phyloP scores from a whole-genome alignment of 345 rosid genomes.

The Moricandia arvensis region DNA sequence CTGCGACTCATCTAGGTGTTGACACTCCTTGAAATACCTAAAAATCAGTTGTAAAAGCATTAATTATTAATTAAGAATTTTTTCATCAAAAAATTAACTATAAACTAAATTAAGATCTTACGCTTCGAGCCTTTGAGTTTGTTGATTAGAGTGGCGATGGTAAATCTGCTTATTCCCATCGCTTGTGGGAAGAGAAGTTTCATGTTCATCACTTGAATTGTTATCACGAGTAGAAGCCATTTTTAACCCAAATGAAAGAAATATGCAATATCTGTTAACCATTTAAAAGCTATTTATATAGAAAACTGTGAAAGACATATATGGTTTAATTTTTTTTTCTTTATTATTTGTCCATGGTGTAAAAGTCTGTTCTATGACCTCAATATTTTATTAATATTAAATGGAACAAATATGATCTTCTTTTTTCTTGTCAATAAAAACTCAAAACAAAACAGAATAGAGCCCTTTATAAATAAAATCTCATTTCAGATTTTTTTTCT shows the following conservation, averaged over 20 bases:
- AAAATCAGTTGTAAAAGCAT: slow-evolving; percentile 3
- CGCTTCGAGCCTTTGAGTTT: slow-evolving; percentile 63
- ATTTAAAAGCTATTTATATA: slow-evolving; percentile 4
- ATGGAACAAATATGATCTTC: neutral
- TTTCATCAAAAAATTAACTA: neutral
- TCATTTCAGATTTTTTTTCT: slow-evolving; percentile 4
- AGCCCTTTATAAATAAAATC: slow-evolving; percentile 25
- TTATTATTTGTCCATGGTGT: neutral
- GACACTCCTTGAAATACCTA: slow-evolving; percentile 71
- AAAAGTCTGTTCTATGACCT: neutral
- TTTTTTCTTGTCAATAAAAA: neutral
- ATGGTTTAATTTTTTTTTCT: neutral
- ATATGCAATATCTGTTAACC: neutral
- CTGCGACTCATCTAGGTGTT: slow-evolving; percentile 72
- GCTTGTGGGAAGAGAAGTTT: slow-evolving; percentile 3
- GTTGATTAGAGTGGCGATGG: slow-evolving; percentile 55
- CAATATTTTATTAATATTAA: neutral
- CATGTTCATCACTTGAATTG: slow-evolving; percentile 50
- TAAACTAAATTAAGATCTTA: slow-evolving; percentile 27
- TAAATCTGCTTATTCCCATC: slow-evolving; percentile 26
- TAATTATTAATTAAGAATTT: neutral
- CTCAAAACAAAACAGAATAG: neutral
- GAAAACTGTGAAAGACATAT: neutral
- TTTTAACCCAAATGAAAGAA: neutral
- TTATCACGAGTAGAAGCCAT: slow-evolving; percentile 29